phyloP scores from a whole-genome alignment of 2,329 filamentous ascomycete genomes.

The Fusarium burgessii region DNA sequence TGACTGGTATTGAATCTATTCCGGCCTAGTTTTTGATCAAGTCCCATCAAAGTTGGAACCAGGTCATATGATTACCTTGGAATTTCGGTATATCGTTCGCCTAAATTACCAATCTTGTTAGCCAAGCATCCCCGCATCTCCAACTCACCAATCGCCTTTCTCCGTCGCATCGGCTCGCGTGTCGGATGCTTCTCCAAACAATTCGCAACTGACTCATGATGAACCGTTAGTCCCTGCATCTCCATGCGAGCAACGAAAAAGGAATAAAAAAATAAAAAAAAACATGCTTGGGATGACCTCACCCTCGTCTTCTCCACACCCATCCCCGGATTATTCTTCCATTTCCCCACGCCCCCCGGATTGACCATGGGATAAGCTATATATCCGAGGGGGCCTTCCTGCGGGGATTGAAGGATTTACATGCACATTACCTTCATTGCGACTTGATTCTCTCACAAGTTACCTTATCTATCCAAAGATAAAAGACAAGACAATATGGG shows the following conservation, averaged over 20 bases:
- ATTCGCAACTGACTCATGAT: constrained; percentile 9
- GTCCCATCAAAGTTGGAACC: neutral
- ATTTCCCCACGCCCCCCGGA: constrained; percentile 42
- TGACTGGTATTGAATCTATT: neutral
- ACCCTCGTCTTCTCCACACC: constrained; percentile 28
- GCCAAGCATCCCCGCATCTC: constrained; percentile 19
- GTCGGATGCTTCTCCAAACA: constrained; percentile 37
- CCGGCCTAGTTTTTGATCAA: neutral
- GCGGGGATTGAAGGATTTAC: constrained; percentile 5
- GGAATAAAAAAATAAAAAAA: no score
- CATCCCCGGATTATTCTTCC: constrained; percentile 42
- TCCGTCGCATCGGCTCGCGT: constrained; percentile 46
- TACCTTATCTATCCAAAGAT: neutral
- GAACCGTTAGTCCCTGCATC: constrained; percentile 4
- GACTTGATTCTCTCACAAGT: neutral
- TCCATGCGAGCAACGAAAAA: neutral
- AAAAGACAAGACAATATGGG: constrained; percentile 45
- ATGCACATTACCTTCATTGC: neutral
- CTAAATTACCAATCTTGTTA: neutral
- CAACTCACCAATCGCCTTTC: constrained; percentile 38
- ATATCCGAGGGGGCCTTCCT: constrained; percentile 35
- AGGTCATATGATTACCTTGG: constrained; percentile 1
- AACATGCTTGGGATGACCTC: constrained; percentile 32
- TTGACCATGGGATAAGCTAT: constrained; percentile 34
- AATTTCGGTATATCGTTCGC: constrained; percentile 4